Percentiles rank a stretch among this genome's conserved stretches.
phyloP scores from a whole-genome alignment of 176 grass and related monocot genomes.

The Avena sativa region DNA sequence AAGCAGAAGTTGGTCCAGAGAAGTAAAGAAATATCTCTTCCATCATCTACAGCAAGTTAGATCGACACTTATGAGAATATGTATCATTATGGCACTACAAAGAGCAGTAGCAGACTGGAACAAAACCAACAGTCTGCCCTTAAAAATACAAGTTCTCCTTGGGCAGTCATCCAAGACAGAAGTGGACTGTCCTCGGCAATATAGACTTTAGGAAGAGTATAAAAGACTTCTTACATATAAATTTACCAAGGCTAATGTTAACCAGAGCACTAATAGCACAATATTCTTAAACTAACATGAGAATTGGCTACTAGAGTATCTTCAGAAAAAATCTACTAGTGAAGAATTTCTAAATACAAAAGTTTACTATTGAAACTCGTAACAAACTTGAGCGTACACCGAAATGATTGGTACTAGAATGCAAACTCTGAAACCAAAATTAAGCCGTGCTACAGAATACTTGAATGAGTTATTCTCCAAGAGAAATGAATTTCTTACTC shows the following conservation, averaged over 20 bases:
- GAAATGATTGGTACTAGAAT: neutral
- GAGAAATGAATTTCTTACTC: neutral
- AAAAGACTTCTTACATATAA: neutral
- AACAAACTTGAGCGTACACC: slow-evolving; percentile 6
- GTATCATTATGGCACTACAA: slow-evolving; percentile 5
- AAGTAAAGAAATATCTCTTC: slow-evolving; percentile 96
- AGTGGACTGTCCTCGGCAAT: slow-evolving; percentile 1
- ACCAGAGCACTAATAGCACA: slow-evolving; percentile 27
- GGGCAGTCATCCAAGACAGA: neutral
- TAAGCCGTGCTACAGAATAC: neutral
- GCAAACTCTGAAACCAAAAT: neutral
- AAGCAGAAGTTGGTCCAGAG: slow-evolving; percentile 86
- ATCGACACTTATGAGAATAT: slow-evolving; percentile 30
- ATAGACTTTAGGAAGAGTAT: neutral
- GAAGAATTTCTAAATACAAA: neutral
- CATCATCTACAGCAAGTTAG: slow-evolving; percentile 71
- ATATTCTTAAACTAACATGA: neutral
- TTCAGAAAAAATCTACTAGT: neutral
- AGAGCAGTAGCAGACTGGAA: neutral
- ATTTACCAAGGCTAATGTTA: slow-evolving; percentile 2
- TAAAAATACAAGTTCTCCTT: slow-evolving; percentile 4
- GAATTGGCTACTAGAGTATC: neutral
- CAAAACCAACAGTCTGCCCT: slow-evolving; percentile 17
- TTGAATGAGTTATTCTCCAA: neutral
- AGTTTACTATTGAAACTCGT: neutral